Percentiles rank a stretch among this genome's conserved stretches.
phyloP scores from a whole-genome alignment of 805 yeast genomes.

The Candida michaelii region DNA sequence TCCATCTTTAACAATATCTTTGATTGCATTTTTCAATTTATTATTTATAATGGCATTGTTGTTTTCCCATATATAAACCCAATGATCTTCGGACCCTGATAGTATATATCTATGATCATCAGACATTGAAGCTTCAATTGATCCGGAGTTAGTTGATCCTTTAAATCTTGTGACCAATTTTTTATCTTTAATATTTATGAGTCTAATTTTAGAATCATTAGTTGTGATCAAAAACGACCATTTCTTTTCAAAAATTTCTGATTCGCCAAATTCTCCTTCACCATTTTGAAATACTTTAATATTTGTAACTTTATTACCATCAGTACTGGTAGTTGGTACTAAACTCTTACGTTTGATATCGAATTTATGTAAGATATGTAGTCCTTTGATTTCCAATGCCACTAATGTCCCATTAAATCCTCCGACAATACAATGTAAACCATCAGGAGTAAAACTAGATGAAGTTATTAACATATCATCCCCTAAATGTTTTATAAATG shows the following conservation, averaged over 20 bases:
- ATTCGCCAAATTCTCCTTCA: slow-evolving; percentile 8
- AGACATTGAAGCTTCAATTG: slow-evolving; percentile 63
- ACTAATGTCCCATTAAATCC: slow-evolving; percentile 73
- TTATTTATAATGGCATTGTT: slow-evolving; percentile 42
- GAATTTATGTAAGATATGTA: slow-evolving; percentile 39
- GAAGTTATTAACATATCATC: slow-evolving; percentile 74
- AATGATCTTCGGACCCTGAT: slow-evolving; percentile 84
- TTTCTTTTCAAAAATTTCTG: slow-evolving; percentile 16
- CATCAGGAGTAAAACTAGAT: slow-evolving; percentile 65
- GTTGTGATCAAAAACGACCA: slow-evolving; percentile 60
- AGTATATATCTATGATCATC: slow-evolving; percentile 60
- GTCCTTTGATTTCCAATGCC: slow-evolving; percentile 62
- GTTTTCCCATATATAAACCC: slow-evolving; percentile 79
- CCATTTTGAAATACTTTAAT: slow-evolving; percentile 49
- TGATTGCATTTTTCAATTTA: slow-evolving; percentile 32
- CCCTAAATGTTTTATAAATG: slow-evolving; percentile 50
- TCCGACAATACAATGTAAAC: slow-evolving; percentile 64
- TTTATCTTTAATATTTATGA: slow-evolving; percentile 55
- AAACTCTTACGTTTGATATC: slow-evolving; percentile 32
- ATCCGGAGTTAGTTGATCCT: slow-evolving; percentile 71
- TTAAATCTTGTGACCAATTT: slow-evolving; percentile 65
- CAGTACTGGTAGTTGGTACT: slow-evolving; percentile 19
- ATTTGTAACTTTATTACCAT: slow-evolving; percentile 67
- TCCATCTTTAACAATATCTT: slow-evolving; percentile 35
- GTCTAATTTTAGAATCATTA: slow-evolving; percentile 76